Base-by-base conservation (phyloP, 208 protist species). In the Acanthamoeba lugdunensis region DNA sequence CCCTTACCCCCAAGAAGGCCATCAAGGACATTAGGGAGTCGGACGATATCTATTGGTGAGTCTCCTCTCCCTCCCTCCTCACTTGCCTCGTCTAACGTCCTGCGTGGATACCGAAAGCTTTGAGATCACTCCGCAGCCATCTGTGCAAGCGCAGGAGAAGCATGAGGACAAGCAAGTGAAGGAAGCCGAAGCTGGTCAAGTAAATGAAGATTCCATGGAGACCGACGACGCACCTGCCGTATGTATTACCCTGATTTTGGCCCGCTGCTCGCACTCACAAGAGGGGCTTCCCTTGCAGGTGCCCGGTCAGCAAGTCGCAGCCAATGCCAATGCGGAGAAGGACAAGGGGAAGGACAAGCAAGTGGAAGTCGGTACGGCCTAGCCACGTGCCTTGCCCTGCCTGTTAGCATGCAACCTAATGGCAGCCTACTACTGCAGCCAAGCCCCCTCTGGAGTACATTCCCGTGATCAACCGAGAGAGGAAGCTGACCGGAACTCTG, bases 41-140 rank as follows among this genome's bases (percentile, higher is more conserved):
- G 1, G 77, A 85, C 28, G 52, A 85, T 21, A 85, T 85, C 30
- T 85, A 85, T 30, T 85, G 77, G 77, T 85, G 21, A 11, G 30
- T 85, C 48, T 58, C 16, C 9, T 56, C 9, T 37, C 28, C 56
- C 30, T 18, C 6, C 25, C 41, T 8, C 45, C 48, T 52, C 41
- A n/a, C 23, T 18, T 56, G 25, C 58, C 21, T 30, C 11, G 25
- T 25, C 63, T 25, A 28, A 69, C 63, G 8, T 18, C 9, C 63
- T 30, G 1, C 63, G 13, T 30, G 63, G 58, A 56, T 56, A 56
- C 14, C n/a, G 52, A 56, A 8, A 75, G 67, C 67, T 75, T 75
- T 9, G 67, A 75, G 67, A 41, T 75, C 67, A 45, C 16, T 9
- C 67, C 33, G 25, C 67, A 30, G 67, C 67, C 67, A 4, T 9